Evolutionary conservation across 495 filamentous ascomycete genomes (phyloP).

Genomic region (Letharia lupina): DNA sequence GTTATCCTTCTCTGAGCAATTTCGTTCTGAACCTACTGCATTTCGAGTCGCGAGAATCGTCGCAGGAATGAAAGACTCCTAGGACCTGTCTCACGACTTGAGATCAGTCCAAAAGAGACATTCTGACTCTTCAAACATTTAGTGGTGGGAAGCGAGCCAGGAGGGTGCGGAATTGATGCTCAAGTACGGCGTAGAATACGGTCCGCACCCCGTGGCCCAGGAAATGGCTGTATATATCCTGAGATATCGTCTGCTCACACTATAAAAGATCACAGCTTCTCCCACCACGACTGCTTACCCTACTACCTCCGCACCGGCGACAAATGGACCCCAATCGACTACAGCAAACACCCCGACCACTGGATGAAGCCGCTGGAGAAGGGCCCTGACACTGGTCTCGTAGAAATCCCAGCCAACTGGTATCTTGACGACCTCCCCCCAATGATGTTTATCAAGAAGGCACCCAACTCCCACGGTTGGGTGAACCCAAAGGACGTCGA

Average conservation of each 20-base stretch:
- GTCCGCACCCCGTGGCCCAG: conserved; percentile 5
- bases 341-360: conserved; percentile 47
- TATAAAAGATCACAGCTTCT: conserved; percentile 46
- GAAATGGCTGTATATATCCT: background rate
- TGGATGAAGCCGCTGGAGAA: conserved; percentile 60
- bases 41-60: no score
- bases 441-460: conserved; percentile 57
- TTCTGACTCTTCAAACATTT: conserved; percentile 12
- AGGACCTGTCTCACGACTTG: no score
- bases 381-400: conserved; percentile 46
- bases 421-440: conserved; percentile 57
- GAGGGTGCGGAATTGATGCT: conserved; percentile 61
- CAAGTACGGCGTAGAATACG: conserved; percentile 60
- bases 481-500: conserved; percentile 51
- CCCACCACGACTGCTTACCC: conserved; percentile 57
- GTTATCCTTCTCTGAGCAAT: background rate
- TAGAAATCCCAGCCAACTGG: conserved; percentile 62
- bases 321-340: conserved; percentile 55
- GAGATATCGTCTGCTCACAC: background rate
- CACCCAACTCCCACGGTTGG: conserved; percentile 52
- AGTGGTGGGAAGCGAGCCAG: conserved; percentile 55
- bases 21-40: background rate
- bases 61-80: no score
- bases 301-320: conserved; percentile 58
- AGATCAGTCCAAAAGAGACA: conserved; percentile 12